Percentiles rank a stretch among this genome's conserved stretches.
phyloP scores from a whole-genome alignment of 2,329 filamentous ascomycete genomes.

The Colletotrichum caudatum region DNA sequence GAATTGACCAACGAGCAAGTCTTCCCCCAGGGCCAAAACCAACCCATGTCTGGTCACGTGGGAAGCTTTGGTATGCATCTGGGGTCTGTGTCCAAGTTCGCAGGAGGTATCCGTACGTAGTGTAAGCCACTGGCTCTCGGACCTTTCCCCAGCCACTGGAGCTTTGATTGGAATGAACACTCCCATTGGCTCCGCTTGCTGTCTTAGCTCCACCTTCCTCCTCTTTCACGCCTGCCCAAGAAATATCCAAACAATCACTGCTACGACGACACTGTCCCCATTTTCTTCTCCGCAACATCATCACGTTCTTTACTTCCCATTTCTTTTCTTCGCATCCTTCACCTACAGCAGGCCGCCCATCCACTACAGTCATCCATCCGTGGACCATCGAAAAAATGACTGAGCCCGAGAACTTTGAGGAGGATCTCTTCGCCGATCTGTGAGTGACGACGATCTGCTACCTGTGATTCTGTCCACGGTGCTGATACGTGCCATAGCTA shows the following conservation, averaged over 20 bases:
- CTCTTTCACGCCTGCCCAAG: slow-evolving; percentile 33
- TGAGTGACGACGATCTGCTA: slow-evolving; percentile 59
- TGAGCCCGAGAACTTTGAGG: slow-evolving; percentile 85
- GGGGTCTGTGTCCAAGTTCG: neutral
- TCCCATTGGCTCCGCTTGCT: slow-evolving; percentile 30
- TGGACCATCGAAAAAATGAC: slow-evolving; percentile 68
- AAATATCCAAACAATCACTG: slow-evolving; percentile 39
- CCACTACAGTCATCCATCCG: neutral
- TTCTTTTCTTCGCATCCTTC: slow-evolving; percentile 19
- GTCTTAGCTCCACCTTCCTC: slow-evolving; percentile 33
- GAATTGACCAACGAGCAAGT: neutral
- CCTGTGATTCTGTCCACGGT: slow-evolving; percentile 43
- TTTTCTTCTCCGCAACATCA: slow-evolving; percentile 18
- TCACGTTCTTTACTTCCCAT: slow-evolving; percentile 29
- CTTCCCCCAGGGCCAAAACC: neutral
- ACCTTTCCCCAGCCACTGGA: slow-evolving; percentile 23
- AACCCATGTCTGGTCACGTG: slow-evolving; percentile 15
- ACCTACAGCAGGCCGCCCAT: neutral
- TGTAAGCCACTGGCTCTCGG: slow-evolving; percentile 6
- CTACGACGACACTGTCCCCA: slow-evolving; percentile 5
- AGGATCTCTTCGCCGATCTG: slow-evolving; percentile 97
- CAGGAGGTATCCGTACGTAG: neutral
- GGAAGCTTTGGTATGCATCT: neutral
- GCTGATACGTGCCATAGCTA: slow-evolving; percentile 61
- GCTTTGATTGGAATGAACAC: slow-evolving; percentile 39